A percentile compares a stretch with the other conserved stretches of the same genome.
Conservation (phyloP, 2,329 filamentous ascomycete species). For the Sclerotinia trifoliorum region DNA sequence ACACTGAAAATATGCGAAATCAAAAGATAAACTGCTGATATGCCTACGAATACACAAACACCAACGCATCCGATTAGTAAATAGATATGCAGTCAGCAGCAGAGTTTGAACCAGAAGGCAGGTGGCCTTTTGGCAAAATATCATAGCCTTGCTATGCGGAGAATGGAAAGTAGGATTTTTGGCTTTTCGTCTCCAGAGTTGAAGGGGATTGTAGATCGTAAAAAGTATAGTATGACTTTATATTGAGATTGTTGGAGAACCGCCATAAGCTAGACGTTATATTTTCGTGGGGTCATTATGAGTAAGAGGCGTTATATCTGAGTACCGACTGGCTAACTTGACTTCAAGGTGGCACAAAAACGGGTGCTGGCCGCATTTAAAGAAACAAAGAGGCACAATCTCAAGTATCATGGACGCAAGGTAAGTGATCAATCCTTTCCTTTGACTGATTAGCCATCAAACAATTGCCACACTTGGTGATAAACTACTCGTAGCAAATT, state of each 20-base stretch:
- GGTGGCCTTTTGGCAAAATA: neutral
- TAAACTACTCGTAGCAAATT: neutral
- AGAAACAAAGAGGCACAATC: neutral
- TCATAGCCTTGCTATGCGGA: slow-evolving; percentile 4
- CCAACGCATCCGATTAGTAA: neutral
- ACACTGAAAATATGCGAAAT: slow-evolving; percentile 2
- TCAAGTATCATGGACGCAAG: slow-evolving; percentile 6
- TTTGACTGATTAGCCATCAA: neutral
- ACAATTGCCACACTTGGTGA: neutral
- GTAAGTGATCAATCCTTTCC: neutral
- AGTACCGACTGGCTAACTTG: slow-evolving; percentile 6
- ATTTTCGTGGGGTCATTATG: slow-evolving; percentile 3
- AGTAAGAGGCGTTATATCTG: slow-evolving; percentile 5
- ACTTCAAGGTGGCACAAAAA: slow-evolving; percentile 13
- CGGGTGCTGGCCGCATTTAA: neutral
- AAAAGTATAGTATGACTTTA: neutral
- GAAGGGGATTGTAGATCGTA: neutral
- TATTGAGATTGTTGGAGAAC: neutral
- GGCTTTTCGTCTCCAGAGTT: slow-evolving; percentile 14
- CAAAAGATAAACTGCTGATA: neutral
- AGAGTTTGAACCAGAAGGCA: neutral
- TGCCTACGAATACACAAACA: neutral
- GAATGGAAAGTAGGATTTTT: neutral
- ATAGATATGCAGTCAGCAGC: slow-evolving; percentile 17
- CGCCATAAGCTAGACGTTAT: slow-evolving; percentile 19